Conservation (phyloP, 139 green algal genomes). For the Pleodorina starrii region DNA sequence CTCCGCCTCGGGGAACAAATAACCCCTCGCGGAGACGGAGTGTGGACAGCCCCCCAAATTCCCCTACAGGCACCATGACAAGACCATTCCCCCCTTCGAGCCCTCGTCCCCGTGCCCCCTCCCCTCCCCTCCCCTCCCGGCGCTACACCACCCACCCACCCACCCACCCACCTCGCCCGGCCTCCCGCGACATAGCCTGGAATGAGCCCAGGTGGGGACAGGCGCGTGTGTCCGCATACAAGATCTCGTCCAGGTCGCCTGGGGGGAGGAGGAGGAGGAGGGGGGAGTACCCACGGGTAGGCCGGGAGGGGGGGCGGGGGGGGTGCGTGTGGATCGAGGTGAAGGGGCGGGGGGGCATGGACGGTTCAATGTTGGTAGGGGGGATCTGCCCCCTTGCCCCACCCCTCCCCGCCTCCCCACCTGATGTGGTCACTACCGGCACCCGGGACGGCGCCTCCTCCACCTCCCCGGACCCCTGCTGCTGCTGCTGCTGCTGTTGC, state of each 20-base stretch:
- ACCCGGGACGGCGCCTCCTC: background rate
- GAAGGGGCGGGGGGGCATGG: background rate
- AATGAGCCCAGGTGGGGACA: conserved; percentile 54
- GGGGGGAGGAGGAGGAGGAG: background rate
- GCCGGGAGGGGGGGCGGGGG: too few relatives aligned
- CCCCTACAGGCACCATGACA: too few relatives aligned
- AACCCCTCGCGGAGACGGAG: too few relatives aligned
- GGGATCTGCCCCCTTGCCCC: too few relatives aligned
- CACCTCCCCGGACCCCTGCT: background rate
- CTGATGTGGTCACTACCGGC: conserved; percentile 1
- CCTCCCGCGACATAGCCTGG: background rate
- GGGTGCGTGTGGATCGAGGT: background rate
- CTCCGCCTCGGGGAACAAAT: too few relatives aligned
- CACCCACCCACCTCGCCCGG: conserved; percentile 4
- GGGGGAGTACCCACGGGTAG: background rate
- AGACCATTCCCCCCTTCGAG: too few relatives aligned
- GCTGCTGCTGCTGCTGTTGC: conserved; percentile 4
- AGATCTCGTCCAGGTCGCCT: conserved; percentile 78
- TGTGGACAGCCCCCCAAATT: too few relatives aligned
- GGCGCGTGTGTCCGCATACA: conserved; percentile 59
- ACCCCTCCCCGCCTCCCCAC: background rate
- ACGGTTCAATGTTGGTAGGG: too few relatives aligned
- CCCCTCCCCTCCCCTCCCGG: background rate
- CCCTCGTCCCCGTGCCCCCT: background rate
- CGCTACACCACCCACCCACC: background rate